Base-by-base conservation (phyloP, 495 filamentous ascomycete genomes). In the Cairneyella variabilis region DNA sequence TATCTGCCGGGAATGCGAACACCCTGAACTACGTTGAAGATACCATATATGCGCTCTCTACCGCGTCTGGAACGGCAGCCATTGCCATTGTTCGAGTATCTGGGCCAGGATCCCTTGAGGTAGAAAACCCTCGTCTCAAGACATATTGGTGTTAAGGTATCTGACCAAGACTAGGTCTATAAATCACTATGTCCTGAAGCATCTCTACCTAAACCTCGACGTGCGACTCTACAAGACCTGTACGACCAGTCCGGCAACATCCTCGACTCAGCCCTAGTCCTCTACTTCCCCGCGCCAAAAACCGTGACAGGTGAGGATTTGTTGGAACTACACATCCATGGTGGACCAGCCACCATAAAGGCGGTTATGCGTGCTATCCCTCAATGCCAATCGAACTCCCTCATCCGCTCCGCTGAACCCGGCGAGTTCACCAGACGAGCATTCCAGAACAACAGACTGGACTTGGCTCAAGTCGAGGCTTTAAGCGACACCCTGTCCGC, bases 381-480 rank as follows among this genome's bases (percentile, higher is more conserved):
- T 0, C 25, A 41, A 34, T 43, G 27, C 21, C 21, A 14, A 26
- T 40, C 42, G 1, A 70, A 69, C 32, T 71, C 62, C 44, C 49
- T 54, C n/a, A 81, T 96, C 39, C 89, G 89, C 10, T 96, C 95
- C 60, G 93, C 93, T 0, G 93, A 96, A 60, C 88, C 93, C 0
- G 93, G 93, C 51, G 93, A 98, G 63, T 98, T 98, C 68, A 97
- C 93, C 6, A 84, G 84, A 27, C 88, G 92, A 32, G 91, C 95
- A 6, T 98, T 98, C 66, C 74, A 87, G 68, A 96, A 96, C 66
- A 75, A 84, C 58, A 80, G 90, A 1, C 77, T 97, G 3, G 86
- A 90, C 56, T 79, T 98, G 2, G 86, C 90, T n/a, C 91, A 97
- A 70, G 84, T 98, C 22, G 93, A 98, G 72, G 88, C 91, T 5